Evolutionary conservation across 208 protist species (phyloP).

Genomic region (Crithidia brevicula): DNA sequence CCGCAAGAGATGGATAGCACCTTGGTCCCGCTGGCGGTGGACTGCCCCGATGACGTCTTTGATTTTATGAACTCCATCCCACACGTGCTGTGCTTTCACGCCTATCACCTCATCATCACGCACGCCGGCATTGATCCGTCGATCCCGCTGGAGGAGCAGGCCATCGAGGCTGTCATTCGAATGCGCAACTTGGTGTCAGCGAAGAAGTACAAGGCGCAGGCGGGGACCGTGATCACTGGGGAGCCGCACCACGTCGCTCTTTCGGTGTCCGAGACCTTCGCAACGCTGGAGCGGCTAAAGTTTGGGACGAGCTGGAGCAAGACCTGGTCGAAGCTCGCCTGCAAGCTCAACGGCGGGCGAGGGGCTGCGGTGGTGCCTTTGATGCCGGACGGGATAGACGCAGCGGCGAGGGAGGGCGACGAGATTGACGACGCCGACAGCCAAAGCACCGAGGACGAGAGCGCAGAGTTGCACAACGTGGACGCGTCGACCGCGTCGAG

Average conservation of each 20-base stretch:
- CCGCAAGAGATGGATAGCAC: conserved; percentile 43
- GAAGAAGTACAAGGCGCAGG: conserved; percentile 13
- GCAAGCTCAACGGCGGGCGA: conserved; percentile 5
- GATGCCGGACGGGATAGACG: not conserved
- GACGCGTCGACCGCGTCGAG: not conserved
- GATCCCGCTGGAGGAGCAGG: conserved; percentile 48
- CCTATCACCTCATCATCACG: conserved; percentile 61
- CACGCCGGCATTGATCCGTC: conserved; percentile 76
- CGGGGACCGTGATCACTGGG: not conserved
- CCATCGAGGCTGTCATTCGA: conserved; percentile 39
- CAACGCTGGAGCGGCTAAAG: conserved; percentile 34
- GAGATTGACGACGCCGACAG: conserved; percentile 1
- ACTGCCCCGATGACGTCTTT: conserved; percentile 53
- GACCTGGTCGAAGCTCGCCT: conserved; percentile 45
- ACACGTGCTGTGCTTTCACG: conserved; percentile 68
- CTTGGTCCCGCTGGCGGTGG: conserved; percentile 46
- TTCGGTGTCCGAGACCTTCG: conserved; percentile 35
- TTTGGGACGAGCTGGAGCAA: conserved; percentile 50
- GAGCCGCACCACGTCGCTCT: conserved; percentile 24
- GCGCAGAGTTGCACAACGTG: not conserved
- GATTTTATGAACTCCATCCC: conserved; percentile 59
- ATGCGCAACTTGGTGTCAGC: conserved; percentile 59
- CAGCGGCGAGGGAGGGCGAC: conserved; percentile 8
- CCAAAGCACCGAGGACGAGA: not conserved
- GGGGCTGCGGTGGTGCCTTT: conserved; percentile 8